Evolutionary conservation across 2,329 filamentous ascomycete genomes (phyloP).

Genomic region (Plectosphaerella plurivora): DNA sequence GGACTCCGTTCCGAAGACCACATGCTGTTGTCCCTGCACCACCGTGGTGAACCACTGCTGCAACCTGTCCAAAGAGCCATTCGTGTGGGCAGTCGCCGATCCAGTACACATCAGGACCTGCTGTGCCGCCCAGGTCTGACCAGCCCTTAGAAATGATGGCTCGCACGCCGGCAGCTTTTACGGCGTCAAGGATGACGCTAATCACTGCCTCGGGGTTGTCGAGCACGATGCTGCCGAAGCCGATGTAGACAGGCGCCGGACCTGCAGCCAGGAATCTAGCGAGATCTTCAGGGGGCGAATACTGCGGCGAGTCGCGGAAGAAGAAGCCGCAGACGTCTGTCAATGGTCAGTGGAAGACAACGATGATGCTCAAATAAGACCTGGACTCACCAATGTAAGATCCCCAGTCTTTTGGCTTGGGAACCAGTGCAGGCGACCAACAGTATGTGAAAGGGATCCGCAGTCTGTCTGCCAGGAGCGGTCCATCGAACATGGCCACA

Average conservation of each 20-base stretch:
- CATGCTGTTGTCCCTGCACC: constrained; percentile 73
- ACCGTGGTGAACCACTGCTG: constrained; percentile 63
- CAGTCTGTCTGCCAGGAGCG: constrained; percentile 62
- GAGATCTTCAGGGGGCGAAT: constrained; percentile 42
- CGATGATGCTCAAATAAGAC: background rate
- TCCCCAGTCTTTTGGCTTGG: constrained; percentile 63
- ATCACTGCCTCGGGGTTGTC: constrained; percentile 66
- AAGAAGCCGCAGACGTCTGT: constrained; percentile 55
- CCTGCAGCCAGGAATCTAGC: constrained; percentile 51
- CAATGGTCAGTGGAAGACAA: background rate
- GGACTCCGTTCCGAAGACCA: constrained; percentile 63
- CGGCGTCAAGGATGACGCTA: constrained; percentile 64
- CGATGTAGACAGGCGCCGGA: constrained; percentile 65
- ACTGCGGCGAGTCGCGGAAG: constrained; percentile 54
- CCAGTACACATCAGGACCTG: constrained; percentile 63
- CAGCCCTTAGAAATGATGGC: constrained; percentile 71
- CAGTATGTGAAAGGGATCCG: constrained; percentile 72
- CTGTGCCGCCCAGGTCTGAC: constrained; percentile 60
- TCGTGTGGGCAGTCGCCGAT: constrained; percentile 71
- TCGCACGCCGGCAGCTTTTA: constrained; percentile 59
- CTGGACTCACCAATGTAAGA: constrained; percentile 44
- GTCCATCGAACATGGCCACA: constrained; percentile 46
- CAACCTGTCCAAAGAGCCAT: constrained; percentile 66
- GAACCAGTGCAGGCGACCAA: constrained; percentile 66
- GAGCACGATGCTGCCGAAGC: constrained; percentile 71